Evolutionary conservation across 108 stramenopile species (phyloP).

Genomic region (Cyclotella baltica): DNA sequence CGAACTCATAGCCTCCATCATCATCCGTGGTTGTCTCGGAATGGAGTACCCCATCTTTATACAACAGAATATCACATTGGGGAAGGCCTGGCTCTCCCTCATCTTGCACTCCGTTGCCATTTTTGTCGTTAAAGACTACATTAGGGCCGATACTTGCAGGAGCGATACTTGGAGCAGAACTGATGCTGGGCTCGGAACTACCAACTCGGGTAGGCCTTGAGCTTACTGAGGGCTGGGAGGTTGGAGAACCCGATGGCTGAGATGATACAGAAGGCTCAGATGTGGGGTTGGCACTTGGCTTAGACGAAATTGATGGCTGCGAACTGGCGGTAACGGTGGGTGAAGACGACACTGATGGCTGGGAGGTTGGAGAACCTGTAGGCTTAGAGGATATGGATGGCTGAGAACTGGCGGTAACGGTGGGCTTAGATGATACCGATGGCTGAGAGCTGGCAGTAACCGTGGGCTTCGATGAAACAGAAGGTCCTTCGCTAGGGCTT

Average conservation of each 20-base stretch:
- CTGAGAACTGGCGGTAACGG: neutral
- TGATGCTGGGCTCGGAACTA: neutral
- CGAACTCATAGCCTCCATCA: slow-evolving; percentile 26
- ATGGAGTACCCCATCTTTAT: slow-evolving; percentile 11
- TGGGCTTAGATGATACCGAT: no score
- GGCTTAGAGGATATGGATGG: slow-evolving; percentile 9
- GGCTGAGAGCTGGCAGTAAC: no score
- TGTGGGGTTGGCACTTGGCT: no score
- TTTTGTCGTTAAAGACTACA: slow-evolving; percentile 23
- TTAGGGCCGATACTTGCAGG: slow-evolving; percentile 28
- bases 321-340: neutral
- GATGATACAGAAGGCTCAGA: no score
- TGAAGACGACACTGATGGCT: neutral
- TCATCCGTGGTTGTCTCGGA: slow-evolving; percentile 13
- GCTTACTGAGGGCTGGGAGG: no score
- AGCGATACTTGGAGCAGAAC: neutral
- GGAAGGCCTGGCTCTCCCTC: slow-evolving; percentile 17
- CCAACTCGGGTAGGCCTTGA: neutral
- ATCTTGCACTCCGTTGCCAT: slow-evolving; percentile 33
- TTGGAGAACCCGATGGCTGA: no score
- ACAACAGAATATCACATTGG: slow-evolving; percentile 3
- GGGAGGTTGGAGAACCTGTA: neutral
- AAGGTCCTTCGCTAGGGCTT: no score
- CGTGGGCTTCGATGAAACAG: no score
- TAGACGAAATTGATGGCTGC: no score